A percentile compares a stretch with the other conserved stretches of the same genome.
These are phyloP conservation scores for Trichoderma endophyticum DNA, from an alignment of 2,329 filamentous ascomycete genomes.

Conservation along the genomic window DNA sequence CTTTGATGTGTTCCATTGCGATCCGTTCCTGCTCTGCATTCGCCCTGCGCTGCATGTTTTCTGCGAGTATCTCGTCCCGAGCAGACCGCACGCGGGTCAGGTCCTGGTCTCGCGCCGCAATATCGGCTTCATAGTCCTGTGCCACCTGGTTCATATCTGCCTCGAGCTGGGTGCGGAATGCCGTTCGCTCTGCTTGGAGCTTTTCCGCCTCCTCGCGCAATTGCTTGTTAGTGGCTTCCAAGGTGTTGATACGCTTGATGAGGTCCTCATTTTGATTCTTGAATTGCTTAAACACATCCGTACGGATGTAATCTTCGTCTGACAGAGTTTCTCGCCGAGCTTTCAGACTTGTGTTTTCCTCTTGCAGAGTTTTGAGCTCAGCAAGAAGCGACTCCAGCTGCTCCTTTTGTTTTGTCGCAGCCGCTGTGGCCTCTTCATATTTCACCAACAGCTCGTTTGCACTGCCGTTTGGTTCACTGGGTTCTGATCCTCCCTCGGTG, in stretches of 20 bases:
- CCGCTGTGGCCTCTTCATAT: slow-evolving; percentile 73
- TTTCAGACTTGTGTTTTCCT: slow-evolving; percentile 75
- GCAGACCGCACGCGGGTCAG: slow-evolving; percentile 79
- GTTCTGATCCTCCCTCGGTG: slow-evolving; percentile 47
- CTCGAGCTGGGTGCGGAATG: slow-evolving; percentile 77
- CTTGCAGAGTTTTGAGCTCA: slow-evolving; percentile 70
- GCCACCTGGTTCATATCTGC: slow-evolving; percentile 71
- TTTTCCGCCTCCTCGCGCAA: slow-evolving; percentile 82
- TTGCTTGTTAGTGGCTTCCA: slow-evolving; percentile 84
- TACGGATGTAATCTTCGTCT: slow-evolving; percentile 91
- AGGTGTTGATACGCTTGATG: slow-evolving; percentile 84
- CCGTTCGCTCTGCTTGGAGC: slow-evolving; percentile 77
- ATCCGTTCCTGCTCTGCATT: slow-evolving; percentile 72
- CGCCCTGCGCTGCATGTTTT: slow-evolving; percentile 74
- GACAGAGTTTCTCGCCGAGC: slow-evolving; percentile 66
- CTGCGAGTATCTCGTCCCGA: slow-evolving; percentile 81
- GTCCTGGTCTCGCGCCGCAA: slow-evolving; percentile 78
- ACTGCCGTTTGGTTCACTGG: slow-evolving; percentile 52
- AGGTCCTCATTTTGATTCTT: slow-evolving; percentile 89
- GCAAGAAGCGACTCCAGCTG: slow-evolving; percentile 76
- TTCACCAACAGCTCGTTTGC: slow-evolving; percentile 69
- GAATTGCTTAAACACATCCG: slow-evolving; percentile 88
- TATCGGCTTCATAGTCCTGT: slow-evolving; percentile 75
- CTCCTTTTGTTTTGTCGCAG: slow-evolving; percentile 79
- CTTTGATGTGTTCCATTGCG: slow-evolving; percentile 70